Evolutionary conservation across 345 rosid species (phyloP).

Genomic region (Linum tenue): DNA sequence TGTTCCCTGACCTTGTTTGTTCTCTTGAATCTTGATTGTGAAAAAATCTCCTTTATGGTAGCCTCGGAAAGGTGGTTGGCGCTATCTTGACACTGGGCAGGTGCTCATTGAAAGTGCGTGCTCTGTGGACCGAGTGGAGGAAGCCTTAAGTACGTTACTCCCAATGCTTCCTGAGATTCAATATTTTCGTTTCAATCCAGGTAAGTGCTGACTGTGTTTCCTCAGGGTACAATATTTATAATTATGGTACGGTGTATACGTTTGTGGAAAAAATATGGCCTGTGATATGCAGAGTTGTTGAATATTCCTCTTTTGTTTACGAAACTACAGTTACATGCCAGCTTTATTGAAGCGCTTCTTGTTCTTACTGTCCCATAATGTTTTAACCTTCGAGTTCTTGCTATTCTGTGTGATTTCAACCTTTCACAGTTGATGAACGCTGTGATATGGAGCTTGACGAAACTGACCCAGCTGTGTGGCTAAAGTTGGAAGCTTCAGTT

Average conservation of each 20-base stretch:
- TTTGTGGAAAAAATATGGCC: slow-evolving; percentile 1
- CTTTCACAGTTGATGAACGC: slow-evolving; percentile 85
- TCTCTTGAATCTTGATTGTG: background rate
- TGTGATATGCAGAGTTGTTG: background rate
- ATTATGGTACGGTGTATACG: slow-evolving; percentile 1
- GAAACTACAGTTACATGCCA: background rate
- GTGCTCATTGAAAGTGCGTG: slow-evolving; percentile 97
- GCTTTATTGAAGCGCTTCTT: slow-evolving; percentile 9
- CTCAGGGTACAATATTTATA: slow-evolving; percentile 1
- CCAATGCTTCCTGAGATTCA: slow-evolving; percentile 92
- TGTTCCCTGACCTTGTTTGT: background rate
- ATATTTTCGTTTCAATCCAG: slow-evolving; percentile 91
- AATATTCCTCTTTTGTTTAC: background rate
- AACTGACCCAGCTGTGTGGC: slow-evolving; percentile 96
- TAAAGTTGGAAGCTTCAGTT: slow-evolving; percentile 74
- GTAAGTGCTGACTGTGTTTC: slow-evolving; percentile 19
- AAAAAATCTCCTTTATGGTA: slow-evolving; percentile 18
- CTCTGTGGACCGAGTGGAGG: slow-evolving; percentile 96
- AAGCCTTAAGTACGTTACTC: slow-evolving; percentile 87
- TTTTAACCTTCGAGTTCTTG: slow-evolving; percentile 6
- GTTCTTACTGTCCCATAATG: slow-evolving; percentile 1
- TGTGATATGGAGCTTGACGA: slow-evolving; percentile 98
- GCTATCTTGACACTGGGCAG: slow-evolving; percentile 95
- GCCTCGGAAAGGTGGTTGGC: slow-evolving; percentile 98
- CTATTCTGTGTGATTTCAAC: slow-evolving; percentile 13